Evolutionary conservation across 371 early-diverging fungal genomes (phyloP), one percentile per base, ranked within the genome.

Genomic region (Blakeslea trispora): DNA sequence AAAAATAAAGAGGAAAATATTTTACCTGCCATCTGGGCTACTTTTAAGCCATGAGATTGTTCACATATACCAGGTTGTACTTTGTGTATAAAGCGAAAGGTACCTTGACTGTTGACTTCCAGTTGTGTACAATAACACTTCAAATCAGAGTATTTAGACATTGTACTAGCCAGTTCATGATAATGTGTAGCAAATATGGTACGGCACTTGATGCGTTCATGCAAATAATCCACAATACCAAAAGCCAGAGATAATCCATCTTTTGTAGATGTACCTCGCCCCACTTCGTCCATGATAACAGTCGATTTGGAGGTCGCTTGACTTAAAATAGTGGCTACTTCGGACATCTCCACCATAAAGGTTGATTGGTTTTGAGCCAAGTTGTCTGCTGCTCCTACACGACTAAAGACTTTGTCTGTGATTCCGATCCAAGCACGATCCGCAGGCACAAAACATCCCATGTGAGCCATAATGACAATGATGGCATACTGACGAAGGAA

Each of bases 281-380:
- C 99, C 17, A 99, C 89, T 69, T 99, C 99, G 66, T 99, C 99
- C 79, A 99, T 87, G 35, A 99, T 91, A 4, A 96, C 91, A 58
- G 99, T 79, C 11, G 95, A 94, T 4, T 74, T 66, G 5, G 71
- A 47, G 0, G 95, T 93, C 3, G 96, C 95, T 46, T 88, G 79
- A 21, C 82, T 79, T 28, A 96, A 75, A 28, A 99, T 98, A 10
- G 83, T 79, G 0, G 96, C 92, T 0, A 96, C 91, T 71, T 99
- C 99, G 11, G 76, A 69, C 99, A 99, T 99, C 76, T 99, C 99
- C 8, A 95, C 91, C 95, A 99, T 96, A 71, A 99, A 99, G 0
- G 99, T 99, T 5, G 97, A 96, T 54, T 93, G 91, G 32, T 94
- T 86, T 44, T 83, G 83, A 5, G 88, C 86, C 15, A 92, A 63